Evolutionary conservation across 2,329 filamentous ascomycete species (phyloP), one percentile per base, ranked within the genome.

Genomic region (Chaetomiaceae sp.): DNA sequence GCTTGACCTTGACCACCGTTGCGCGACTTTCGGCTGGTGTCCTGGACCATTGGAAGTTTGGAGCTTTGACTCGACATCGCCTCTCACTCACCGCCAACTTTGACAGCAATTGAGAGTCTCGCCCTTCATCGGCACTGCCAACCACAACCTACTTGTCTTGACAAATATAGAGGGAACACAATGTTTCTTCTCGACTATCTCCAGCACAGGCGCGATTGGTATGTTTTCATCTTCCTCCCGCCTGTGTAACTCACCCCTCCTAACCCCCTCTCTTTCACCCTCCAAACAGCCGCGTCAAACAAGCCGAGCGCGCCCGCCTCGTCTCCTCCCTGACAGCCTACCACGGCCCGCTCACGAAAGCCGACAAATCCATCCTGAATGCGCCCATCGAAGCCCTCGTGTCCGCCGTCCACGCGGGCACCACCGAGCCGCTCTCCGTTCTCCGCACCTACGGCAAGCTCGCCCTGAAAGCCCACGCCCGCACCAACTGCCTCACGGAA

Each of bases 401-500:
- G 6, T 72, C 84, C 57, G 82, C 87, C 72, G 87, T 96, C 3
- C 89, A 92, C 29, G 79, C 81, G n/a, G 80, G 84, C 40, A 71
- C 76, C 49, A 75, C 83, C 45, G 77, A 80, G 12, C 85, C 91
- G 0, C 68, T 85, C 22, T 84, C 90, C 57, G 81, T 96, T 43
- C 82, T 96, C n/a, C 83, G 78, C 55, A 84, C 90, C 11, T 97
- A 96, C 68, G 88, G 88, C 64, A 96, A 95, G 70, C 85, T 92
- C 19, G 88, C 91, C 0, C 68, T 95, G 48, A 86, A 84, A 65
- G 91, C 90, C 1, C 92, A 96, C 33, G 79, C 85, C 58, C 87
- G 87, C 71, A 96, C 91, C 2, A 96, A 96, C 69, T 95, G 89
- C 65, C 72, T 95, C 12, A 96, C 92, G 0, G 91, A 96, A 71